Conservation (phyloP, 2,329 filamentous ascomycete species). For the Keithomyces neogunnii region DNA sequence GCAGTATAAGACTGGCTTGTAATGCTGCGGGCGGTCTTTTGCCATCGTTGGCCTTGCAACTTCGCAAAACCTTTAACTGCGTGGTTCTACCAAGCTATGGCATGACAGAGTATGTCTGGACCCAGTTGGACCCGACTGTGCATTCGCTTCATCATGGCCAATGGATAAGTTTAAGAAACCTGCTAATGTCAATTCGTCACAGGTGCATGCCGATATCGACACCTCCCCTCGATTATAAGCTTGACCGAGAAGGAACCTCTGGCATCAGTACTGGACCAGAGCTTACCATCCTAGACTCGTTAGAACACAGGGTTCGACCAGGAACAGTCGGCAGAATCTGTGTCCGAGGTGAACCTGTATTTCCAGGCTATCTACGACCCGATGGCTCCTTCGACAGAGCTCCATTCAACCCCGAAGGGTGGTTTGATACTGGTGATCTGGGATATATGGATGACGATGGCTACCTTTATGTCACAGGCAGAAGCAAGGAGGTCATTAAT, state of each 20-base stretch:
- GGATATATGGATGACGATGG: conserved; percentile 42
- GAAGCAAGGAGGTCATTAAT: conserved; percentile 50
- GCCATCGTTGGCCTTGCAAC: conserved; percentile 38
- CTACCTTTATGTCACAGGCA: conserved; percentile 45
- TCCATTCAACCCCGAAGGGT: conserved; percentile 38
- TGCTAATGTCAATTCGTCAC: neutral
- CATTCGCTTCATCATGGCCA: neutral
- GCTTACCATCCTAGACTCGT: conserved; percentile 37
- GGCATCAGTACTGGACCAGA: conserved; percentile 44
- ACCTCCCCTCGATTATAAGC: conserved; percentile 41
- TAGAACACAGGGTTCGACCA: conserved; percentile 19
- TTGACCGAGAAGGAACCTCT: conserved; percentile 45
- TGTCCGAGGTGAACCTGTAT: conserved; percentile 42
- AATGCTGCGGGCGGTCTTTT: conserved; percentile 46
- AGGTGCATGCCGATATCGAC: conserved; percentile 49
- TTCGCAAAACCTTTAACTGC: conserved; percentile 42
- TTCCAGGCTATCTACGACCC: conserved; percentile 38
- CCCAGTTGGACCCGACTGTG: neutral
- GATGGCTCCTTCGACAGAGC: conserved; percentile 35
- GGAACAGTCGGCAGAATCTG: conserved; percentile 38
- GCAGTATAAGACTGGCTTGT: conserved; percentile 42
- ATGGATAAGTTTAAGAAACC: neutral
- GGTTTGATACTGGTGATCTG: conserved; percentile 48
- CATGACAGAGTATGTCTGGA: conserved; percentile 41
- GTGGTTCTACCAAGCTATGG: conserved; percentile 48